Evolutionary conservation across 306 rosid species (phyloP).

Genomic region (Albizia julibrissin): DNA sequence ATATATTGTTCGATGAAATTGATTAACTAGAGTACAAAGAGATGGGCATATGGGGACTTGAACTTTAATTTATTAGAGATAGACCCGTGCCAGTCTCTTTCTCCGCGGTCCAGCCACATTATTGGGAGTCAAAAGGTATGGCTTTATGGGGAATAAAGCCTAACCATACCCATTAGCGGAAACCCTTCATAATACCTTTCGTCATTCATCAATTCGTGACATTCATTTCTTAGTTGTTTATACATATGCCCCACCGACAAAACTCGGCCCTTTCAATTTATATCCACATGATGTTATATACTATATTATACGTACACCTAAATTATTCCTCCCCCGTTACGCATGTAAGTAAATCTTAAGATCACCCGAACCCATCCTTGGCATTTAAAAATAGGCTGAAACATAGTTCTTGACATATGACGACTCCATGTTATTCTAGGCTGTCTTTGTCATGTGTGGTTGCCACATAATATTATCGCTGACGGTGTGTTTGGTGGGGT

Average conservation of each 20-base stretch:
- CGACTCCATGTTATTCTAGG: slow-evolving; percentile 4
- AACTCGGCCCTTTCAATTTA: slow-evolving; percentile 32
- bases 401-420: background rate
- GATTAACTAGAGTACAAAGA: slow-evolving; percentile 42
- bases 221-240: slow-evolving; percentile 24
- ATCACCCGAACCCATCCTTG: background rate
- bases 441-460: slow-evolving; percentile 24
- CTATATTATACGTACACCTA: background rate
- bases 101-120: slow-evolving; percentile 28
- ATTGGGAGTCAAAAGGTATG: slow-evolving; percentile 35
- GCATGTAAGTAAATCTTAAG: slow-evolving; percentile 14
- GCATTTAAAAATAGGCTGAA: background rate
- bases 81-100: slow-evolving; percentile 47
- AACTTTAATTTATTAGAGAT: slow-evolving; percentile 33
- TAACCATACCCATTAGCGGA: slow-evolving; percentile 47
- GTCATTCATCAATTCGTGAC: slow-evolving; percentile 46
- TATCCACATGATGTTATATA: background rate
- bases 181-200: slow-evolving; percentile 48
- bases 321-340: slow-evolving; percentile 1
- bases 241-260: slow-evolving; percentile 37
- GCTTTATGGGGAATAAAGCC: slow-evolving; percentile 50
- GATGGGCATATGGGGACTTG: slow-evolving; percentile 39
- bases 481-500: background rate
- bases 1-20: slow-evolving; percentile 18
- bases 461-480: slow-evolving; percentile 17